A percentile compares a stretch with the other conserved stretches of the same genome.
These are phyloP conservation scores for Oryza coarctata DNA, from an alignment of 176 grass and related monocot genomes.

Conservation along the genomic window DNA sequence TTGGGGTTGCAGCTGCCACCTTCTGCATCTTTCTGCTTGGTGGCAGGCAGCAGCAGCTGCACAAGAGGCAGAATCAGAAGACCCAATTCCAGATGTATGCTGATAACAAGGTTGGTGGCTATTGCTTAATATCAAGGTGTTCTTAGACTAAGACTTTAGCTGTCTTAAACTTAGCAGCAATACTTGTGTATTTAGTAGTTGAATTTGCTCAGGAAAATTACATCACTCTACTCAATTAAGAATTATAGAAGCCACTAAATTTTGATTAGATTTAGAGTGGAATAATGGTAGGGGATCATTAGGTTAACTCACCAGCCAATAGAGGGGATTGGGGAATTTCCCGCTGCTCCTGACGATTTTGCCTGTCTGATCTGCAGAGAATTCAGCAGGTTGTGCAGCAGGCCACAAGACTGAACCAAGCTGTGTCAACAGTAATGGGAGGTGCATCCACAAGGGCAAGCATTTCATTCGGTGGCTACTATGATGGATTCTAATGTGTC, in stretches of 20 bases:
- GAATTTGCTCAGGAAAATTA: neutral
- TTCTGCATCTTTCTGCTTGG: constrained; percentile 63
- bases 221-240: neutral
- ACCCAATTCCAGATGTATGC: constrained; percentile 60
- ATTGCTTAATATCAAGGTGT: no score
- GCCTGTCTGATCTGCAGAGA: constrained; percentile 47
- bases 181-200: neutral
- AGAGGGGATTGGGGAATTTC: neutral
- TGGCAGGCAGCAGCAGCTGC: constrained; percentile 41
- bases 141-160: no score
- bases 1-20: constrained; percentile 74
- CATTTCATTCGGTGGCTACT: constrained; percentile 78
- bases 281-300: neutral
- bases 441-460: constrained; percentile 56
- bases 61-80: constrained; percentile 47
- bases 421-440: constrained; percentile 60
- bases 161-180: neutral
- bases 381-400: constrained; percentile 65
- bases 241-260: neutral
- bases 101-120: constrained; percentile 53
- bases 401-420: constrained; percentile 69
- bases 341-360: neutral
- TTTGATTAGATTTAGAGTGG: neutral
- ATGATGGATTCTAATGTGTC: constrained; percentile 49
- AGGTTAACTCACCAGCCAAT: neutral